A percentile compares a stretch with the other conserved stretches of the same genome.
Evolutionary conservation across 1,284 basidiomycete species (phyloP).

Genomic region (Volvariella volvacea): DNA sequence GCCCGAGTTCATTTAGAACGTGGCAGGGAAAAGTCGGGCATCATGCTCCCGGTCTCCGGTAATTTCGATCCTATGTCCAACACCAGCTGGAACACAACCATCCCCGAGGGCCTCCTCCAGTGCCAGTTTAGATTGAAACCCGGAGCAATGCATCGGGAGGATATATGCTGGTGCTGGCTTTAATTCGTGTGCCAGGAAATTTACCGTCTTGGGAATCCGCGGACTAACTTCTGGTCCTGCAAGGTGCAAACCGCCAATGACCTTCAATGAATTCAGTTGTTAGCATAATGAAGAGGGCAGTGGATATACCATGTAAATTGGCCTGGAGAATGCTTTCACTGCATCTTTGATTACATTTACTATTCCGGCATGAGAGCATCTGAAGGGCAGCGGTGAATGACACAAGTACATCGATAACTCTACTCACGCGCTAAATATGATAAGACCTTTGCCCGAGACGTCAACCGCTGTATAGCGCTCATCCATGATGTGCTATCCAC

Average conservation of each 20-base stretch:
- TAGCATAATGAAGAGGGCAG: not conserved
- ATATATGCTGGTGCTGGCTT: conserved; percentile 62
- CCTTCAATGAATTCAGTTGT: conserved; percentile 19
- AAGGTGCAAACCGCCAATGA: conserved; percentile 77
- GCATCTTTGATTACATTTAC: conserved; percentile 76
- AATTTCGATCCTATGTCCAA: conserved; percentile 59
- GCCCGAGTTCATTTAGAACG: conserved; percentile 11
- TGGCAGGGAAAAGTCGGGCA: conserved; percentile 23
- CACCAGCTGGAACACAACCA: conserved; percentile 69
- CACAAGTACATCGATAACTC: not conserved
- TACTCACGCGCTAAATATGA: conserved; percentile 75
- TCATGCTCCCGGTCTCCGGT: conserved; percentile 34
- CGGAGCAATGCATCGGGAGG: conserved; percentile 80
- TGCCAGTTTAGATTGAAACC: conserved; percentile 65
- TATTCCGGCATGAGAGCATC: conserved; percentile 80
- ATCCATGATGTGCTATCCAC: conserved; percentile 64
- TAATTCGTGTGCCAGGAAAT: conserved; percentile 57
- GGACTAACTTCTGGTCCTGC: conserved; percentile 55
- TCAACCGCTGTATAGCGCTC: conserved; percentile 75
- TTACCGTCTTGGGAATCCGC: conserved; percentile 63
- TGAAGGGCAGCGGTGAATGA: conserved; percentile 17
- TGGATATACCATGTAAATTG: conserved; percentile 65
- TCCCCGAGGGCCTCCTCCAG: conserved; percentile 64
- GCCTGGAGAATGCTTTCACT: conserved; percentile 51
- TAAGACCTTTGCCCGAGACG: conserved; percentile 71